Evolutionary conservation across 805 yeast genomes (phyloP).

Genomic region (Zygosaccharomyces bailii): DNA sequence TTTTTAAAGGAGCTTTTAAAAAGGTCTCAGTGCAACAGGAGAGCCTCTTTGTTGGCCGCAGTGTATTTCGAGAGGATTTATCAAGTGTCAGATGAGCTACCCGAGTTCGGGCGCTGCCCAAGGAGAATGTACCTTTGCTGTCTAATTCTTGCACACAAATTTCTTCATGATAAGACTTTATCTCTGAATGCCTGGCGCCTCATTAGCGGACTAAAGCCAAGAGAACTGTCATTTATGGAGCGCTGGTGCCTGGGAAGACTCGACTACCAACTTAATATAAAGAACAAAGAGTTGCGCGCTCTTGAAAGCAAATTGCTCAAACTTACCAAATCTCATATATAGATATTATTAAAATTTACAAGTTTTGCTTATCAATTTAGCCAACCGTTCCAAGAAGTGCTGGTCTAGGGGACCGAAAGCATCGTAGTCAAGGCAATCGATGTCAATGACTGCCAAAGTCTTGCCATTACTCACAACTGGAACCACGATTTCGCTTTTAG

Average conservation of each 20-base stretch:
- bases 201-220: slow-evolving; percentile 20
- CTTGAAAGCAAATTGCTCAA: slow-evolving; percentile 7
- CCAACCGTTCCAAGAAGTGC: slow-evolving; percentile 56
- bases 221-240: slow-evolving; percentile 23
- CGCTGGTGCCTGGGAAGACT: slow-evolving; percentile 23
- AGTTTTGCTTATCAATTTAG: slow-evolving; percentile 46
- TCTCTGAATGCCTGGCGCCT: slow-evolving; percentile 24
- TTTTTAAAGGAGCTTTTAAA: slow-evolving; percentile 21
- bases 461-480: slow-evolving; percentile 55
- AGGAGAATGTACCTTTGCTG: slow-evolving; percentile 22
- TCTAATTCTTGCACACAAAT: slow-evolving; percentile 25
- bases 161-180: slow-evolving; percentile 22
- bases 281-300: slow-evolving; percentile 7
- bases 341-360: slow-evolving; percentile 45
- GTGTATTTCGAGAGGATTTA: slow-evolving; percentile 19
- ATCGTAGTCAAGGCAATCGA: slow-evolving; percentile 63
- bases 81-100: slow-evolving; percentile 13
- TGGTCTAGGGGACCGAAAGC: slow-evolving; percentile 71
- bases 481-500: slow-evolving; percentile 89
- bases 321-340: slow-evolving; percentile 1
- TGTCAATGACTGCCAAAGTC: slow-evolving; percentile 75
- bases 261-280: slow-evolving; percentile 16
- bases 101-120: slow-evolving; percentile 22
- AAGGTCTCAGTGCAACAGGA: slow-evolving; percentile 22
- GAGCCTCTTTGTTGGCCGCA: slow-evolving; percentile 16